These are phyloP conservation scores for Skeletonema tropicum DNA, from an alignment of 108 stramenopile species.

Conservation along the genomic window DNA sequence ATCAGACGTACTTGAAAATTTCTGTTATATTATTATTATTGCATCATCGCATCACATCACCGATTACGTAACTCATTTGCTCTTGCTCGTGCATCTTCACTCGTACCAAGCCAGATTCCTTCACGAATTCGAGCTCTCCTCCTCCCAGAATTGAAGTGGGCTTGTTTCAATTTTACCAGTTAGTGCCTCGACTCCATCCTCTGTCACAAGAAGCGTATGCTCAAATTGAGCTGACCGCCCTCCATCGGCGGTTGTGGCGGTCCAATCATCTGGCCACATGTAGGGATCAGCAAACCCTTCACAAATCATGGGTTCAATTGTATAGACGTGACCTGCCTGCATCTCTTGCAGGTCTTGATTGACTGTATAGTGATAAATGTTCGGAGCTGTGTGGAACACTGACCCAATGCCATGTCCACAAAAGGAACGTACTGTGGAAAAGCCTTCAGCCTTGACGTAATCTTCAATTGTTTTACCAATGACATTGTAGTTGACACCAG, in stretches of 20 bases:
- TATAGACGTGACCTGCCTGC: conserved; percentile 94
- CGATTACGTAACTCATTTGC: conserved; percentile 43
- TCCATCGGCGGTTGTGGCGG: conserved; percentile 83
- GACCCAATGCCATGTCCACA: conserved; percentile 85
- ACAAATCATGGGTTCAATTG: conserved; percentile 99
- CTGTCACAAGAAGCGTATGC: conserved; percentile 86
- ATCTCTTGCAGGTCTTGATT: conserved; percentile 86
- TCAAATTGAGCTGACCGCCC: conserved; percentile 88
- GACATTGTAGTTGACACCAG: conserved; percentile 85
- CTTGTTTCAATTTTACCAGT: conserved; percentile 78
- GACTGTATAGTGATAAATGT: conserved; percentile 94
- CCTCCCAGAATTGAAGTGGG: conserved; percentile 85
- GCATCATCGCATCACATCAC: conserved; percentile 1
- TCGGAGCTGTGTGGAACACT: conserved; percentile 92
- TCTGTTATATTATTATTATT: too few relatives aligned
- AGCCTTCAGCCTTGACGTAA: conserved; percentile 60
- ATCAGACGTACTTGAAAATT: too few relatives aligned
- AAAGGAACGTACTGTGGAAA: conserved; percentile 74
- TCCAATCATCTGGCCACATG: conserved; percentile 97
- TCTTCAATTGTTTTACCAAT: conserved; percentile 93
- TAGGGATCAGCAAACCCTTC: conserved; percentile 66
- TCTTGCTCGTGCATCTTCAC: conserved; percentile 42
- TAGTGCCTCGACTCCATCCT: conserved; percentile 84
- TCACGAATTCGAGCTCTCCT: conserved; percentile 67
- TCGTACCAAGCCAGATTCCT: conserved; percentile 78